Evolutionary conservation across 2,329 filamentous ascomycete species (phyloP).

Genomic region (Herpotrichia juniperi): DNA sequence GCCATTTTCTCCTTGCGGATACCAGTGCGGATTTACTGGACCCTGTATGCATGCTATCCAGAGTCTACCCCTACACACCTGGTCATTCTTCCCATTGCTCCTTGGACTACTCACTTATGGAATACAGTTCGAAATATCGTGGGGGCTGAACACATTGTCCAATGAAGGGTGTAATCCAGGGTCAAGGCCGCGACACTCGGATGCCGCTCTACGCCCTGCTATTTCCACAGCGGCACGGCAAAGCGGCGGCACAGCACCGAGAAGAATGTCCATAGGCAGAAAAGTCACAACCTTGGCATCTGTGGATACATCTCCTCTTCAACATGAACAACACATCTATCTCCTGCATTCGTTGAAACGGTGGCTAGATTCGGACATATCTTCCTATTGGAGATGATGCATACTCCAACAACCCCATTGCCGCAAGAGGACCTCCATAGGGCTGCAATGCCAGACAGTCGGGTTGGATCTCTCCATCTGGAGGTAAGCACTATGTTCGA

Average conservation of each 20-base stretch:
- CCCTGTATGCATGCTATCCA: neutral
- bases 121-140: conserved; percentile 2
- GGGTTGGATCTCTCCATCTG: conserved; percentile 21
- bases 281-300: too few relatives aligned
- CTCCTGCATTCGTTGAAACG: conserved; percentile 20
- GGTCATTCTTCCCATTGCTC: too few relatives aligned
- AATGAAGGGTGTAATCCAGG: conserved; percentile 2
- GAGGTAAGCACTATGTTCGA: conserved; percentile 28
- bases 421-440: neutral
- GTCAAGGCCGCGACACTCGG: conserved; percentile 1
- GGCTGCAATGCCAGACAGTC: conserved; percentile 11
- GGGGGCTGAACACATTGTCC: conserved; percentile 8
- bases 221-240: neutral
- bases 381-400: conserved; percentile 17
- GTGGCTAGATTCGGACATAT: conserved; percentile 4
- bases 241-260: neutral
- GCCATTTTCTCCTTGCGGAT: too few relatives aligned
- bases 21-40: neutral
- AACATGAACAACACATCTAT: conserved; percentile 6
- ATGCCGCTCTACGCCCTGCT: conserved; percentile 7
- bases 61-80: too few relatives aligned
- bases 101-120: neutral
- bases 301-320: neutral
- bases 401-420: conserved; percentile 11
- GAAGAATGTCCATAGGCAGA: neutral